Conservation (phyloP, 345 rosid genomes). For the Diplotaxis tenuifolia region DNA sequence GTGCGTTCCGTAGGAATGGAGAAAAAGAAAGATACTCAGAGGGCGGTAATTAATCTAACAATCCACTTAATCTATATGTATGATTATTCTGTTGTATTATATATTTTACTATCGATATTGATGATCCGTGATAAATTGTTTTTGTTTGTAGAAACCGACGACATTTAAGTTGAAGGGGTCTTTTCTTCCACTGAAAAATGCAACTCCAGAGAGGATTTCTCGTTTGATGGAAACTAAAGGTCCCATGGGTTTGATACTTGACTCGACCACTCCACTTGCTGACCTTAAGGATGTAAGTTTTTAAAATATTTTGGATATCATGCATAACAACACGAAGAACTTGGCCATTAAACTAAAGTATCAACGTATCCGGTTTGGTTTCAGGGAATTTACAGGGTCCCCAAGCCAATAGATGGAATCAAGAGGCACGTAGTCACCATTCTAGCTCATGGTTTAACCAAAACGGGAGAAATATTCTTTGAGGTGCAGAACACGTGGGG, state of each 20-base stretch:
- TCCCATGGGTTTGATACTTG: not conserved
- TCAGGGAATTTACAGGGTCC: not conserved
- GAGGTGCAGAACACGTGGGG: not conserved
- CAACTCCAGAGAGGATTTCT: not conserved
- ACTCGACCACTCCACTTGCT: not conserved
- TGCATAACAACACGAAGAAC: not conserved
- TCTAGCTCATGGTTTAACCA: not conserved
- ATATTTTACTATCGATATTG: not conserved
- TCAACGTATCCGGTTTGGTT: not conserved
- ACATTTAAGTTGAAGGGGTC: not conserved
- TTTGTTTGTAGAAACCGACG: too few species aligned
- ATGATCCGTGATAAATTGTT: too few species aligned
- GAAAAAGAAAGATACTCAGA: not conserved
- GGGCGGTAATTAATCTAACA: not conserved
- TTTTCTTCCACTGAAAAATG: not conserved
- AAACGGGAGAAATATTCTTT: not conserved
- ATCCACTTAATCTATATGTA: not conserved
- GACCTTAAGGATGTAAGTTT: not conserved
- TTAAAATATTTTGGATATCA: too few species aligned
- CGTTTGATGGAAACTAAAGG: not conserved
- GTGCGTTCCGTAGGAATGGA: not conserved
- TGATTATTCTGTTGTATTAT: not conserved
- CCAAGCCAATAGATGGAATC: not conserved
- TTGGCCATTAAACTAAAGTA: not conserved
- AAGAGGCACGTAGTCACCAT: not conserved